A percentile compares a stretch with the other conserved stretches of the same genome.
Evolutionary conservation across 352 stramenopile species (phyloP).

Genomic region (Globisporangium carolinianum): DNA sequence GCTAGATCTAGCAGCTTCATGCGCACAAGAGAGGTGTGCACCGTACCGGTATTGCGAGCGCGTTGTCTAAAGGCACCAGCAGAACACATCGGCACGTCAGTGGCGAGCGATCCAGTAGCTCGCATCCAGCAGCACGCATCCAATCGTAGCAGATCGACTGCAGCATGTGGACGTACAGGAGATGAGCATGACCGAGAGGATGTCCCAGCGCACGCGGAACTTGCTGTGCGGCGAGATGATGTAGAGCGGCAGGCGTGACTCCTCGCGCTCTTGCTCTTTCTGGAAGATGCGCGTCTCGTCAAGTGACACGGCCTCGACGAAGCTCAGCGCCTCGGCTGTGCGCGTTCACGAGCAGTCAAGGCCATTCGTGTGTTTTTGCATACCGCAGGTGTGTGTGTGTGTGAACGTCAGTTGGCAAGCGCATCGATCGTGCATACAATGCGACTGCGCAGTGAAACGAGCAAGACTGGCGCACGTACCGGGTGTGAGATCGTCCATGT

Average conservation of each 20-base stretch:
- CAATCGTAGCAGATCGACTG: too few species aligned
- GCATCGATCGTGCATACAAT: neutral
- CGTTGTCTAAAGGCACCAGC: constrained; percentile 44
- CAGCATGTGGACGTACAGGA: constrained; percentile 32
- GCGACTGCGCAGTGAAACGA: neutral
- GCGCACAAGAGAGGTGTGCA: neutral
- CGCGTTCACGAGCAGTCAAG: neutral
- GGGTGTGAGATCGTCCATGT: constrained; percentile 80
- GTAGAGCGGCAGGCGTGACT: constrained; percentile 70
- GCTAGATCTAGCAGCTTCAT: too few species aligned
- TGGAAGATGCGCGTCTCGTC: constrained; percentile 87
- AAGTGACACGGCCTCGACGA: constrained; percentile 67
- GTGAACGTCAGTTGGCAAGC: neutral
- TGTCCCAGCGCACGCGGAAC: constrained; percentile 71
- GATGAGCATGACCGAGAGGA: constrained; percentile 63
- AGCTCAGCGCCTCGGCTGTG: constrained; percentile 62
- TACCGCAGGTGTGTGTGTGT: neutral
- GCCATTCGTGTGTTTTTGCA: neutral
- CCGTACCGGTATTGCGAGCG: constrained; percentile 52
- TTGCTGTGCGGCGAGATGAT: constrained; percentile 71
- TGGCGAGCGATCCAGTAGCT: too few species aligned
- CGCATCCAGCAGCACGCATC: too few species aligned
- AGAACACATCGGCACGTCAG: neutral
- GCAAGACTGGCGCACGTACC: constrained; percentile 18
- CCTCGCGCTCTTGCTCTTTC: constrained; percentile 75